Percentiles rank a stretch among this genome's conserved stretches.
Conservation (phyloP, 805 yeast species). For the Candida nemodendra region DNA sequence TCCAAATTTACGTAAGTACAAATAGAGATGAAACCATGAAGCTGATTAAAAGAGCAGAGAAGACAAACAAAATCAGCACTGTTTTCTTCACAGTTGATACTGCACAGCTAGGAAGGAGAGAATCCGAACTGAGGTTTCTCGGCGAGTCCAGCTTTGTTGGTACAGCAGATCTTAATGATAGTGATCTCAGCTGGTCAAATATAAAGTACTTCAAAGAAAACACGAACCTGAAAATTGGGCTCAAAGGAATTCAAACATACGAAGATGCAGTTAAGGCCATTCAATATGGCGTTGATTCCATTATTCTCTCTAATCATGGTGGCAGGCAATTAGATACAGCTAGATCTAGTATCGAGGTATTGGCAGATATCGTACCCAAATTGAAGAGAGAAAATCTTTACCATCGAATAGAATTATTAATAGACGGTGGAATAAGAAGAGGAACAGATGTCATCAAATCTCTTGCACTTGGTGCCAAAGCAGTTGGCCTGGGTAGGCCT, state of each 20-base stretch:
- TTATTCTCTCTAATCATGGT: slow-evolving; percentile 69
- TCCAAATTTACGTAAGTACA: slow-evolving; percentile 72
- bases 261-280: slow-evolving; percentile 59
- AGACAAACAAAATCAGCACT: slow-evolving; percentile 52
- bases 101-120: slow-evolving; percentile 80
- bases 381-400: slow-evolving; percentile 31
- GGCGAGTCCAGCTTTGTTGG: slow-evolving; percentile 3
- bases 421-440: slow-evolving; percentile 38
- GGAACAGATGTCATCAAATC: slow-evolving; percentile 37
- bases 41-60: slow-evolving; percentile 62
- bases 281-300: slow-evolving; percentile 55
- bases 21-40: slow-evolving; percentile 58
- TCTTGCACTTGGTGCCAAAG: slow-evolving; percentile 37
- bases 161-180: slow-evolving; percentile 33
- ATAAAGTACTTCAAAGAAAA: slow-evolving; percentile 56
- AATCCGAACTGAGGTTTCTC: slow-evolving; percentile 44
- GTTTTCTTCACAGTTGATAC: slow-evolving; percentile 85
- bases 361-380: slow-evolving; percentile 48
- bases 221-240: slow-evolving; percentile 42
- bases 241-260: slow-evolving; percentile 61
- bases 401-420: slow-evolving; percentile 34
- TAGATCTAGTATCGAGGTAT: slow-evolving; percentile 54
- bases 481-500: slow-evolving; percentile 37
- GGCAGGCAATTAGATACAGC: slow-evolving; percentile 65
- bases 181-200: slow-evolving; percentile 54